These are phyloP conservation scores for Triticum dicoccoides DNA, from an alignment of 176 grass and related monocot species.

Conservation along the genomic window DNA sequence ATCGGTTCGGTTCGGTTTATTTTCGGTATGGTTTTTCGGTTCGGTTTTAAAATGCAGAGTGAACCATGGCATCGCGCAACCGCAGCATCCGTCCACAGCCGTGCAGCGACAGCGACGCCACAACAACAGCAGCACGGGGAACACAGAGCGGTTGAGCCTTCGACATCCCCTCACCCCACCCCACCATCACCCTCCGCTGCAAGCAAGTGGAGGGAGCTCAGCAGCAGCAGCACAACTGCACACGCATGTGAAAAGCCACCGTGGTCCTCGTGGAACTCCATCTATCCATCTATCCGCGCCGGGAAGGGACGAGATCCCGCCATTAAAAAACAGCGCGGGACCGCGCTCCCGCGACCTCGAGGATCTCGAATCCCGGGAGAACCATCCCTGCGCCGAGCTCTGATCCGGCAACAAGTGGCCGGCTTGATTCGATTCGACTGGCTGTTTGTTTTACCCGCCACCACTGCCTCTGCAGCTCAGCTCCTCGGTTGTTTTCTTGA, in stretches of 20 bases:
- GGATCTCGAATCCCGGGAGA: neutral
- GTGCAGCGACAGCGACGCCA: slow-evolving; percentile 11
- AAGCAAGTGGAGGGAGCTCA: neutral
- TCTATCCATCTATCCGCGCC: neutral
- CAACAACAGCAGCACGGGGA: neutral
- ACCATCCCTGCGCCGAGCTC: neutral
- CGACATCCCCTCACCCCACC: neutral
- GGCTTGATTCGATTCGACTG: neutral
- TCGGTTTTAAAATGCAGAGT: too few species aligned
- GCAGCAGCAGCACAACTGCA: neutral
- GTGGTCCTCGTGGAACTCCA: slow-evolving; percentile 5
- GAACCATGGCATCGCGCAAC: neutral
- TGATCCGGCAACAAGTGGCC: neutral
- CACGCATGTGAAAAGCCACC: neutral
- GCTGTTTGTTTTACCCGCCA: slow-evolving; percentile 1
- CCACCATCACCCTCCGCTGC: neutral
- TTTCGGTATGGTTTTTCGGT: too few species aligned
- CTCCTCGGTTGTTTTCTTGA: neutral
- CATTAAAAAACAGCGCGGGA: neutral
- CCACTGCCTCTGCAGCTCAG: neutral
- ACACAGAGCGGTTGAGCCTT: slow-evolving; percentile 10
- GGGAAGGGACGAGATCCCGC: neutral
- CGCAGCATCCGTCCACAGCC: neutral
- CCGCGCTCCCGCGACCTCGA: neutral
- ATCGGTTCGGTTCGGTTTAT: too few species aligned